Evolutionary conservation across 139 green algal genomes (phyloP), one percentile per base, ranked within the genome.

Genomic region (Auxenochlorella protothecoides): DNA sequence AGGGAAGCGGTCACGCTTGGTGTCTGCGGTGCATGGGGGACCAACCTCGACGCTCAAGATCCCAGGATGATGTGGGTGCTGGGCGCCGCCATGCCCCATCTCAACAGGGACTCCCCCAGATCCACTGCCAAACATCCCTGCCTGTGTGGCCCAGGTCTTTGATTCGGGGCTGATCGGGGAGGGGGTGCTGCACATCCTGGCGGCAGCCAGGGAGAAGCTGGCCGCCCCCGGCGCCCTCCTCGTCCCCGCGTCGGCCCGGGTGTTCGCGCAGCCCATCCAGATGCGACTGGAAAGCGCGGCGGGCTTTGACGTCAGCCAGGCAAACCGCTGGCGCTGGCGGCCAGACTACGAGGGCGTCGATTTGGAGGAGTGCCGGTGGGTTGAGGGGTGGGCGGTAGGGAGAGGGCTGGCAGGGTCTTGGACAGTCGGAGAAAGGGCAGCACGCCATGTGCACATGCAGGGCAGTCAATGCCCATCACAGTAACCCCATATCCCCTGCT

Each of bases 151-250:
- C 67, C 80, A 89, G 85, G 82, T 91, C 9, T 96, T 96, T 72
- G 90, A 96, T 74, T 83, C 71, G 11, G 90, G 90, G 5, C 68
- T 92, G 16, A 91, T 96, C 53, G 90, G 90, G 2, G 90, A 96
- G 72, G 90, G 90, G 12, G 82, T 84, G 52, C 78, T 96, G 59
- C 90, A 96, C 77, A 68, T 87, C 13, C 59, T 93, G 57, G 72
- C 82, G 5, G 78, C 82, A 6, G 88, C 81, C 6, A 71, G 75
- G 55, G n/a, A 66, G 6, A 74, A 77, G 55, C 72, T 93, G 74
- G 74, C 90, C 9, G 55, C n/a, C 2, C 13, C 59, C 5, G 78
- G 86, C 54, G 84, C 86, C 6, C 77, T 68, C 2, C 53, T 92
- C 54, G 73, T 92, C 15, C 88, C 88, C 2, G 14, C 44, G 4